These are phyloP conservation scores for Beauveria caledonica DNA, from an alignment of 2,329 filamentous ascomycete genomes.

Conservation along the genomic window DNA sequence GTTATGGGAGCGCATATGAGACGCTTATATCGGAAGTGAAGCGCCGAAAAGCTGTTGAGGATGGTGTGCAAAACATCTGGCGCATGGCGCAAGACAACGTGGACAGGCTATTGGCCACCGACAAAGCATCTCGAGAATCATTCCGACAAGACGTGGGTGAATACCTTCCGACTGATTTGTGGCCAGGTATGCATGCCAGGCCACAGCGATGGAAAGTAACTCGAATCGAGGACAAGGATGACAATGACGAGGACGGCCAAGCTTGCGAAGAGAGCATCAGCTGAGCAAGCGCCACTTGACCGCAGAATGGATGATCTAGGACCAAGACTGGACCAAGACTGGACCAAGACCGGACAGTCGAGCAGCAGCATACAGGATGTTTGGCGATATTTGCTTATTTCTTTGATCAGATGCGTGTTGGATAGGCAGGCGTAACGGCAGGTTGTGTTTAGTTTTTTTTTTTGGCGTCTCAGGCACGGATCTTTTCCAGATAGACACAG, in stretches of 20 bases:
- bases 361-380: not conserved
- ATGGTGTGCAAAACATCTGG: conserved; percentile 65
- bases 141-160: conserved; percentile 81
- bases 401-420: not conserved
- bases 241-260: not conserved
- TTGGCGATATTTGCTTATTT: not conserved
- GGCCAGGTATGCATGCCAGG: conserved; percentile 63
- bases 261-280: not conserved
- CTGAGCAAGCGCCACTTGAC: not conserved
- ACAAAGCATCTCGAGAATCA: conserved; percentile 62
- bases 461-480: not conserved
- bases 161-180: conserved; percentile 79
- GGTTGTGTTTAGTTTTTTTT: not conserved
- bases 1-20: conserved; percentile 78
- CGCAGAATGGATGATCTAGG: not conserved
- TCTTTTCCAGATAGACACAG: not conserved
- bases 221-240: conserved; percentile 22
- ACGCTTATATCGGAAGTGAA: conserved; percentile 77
- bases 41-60: conserved; percentile 63
- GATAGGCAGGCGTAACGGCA: not conserved
- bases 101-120: conserved; percentile 64
- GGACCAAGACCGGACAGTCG: not conserved
- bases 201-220: conserved; percentile 45
- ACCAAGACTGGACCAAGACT: not conserved
- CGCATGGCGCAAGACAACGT: conserved; percentile 70